Percentiles rank a stretch among this genome's conserved stretches.
phyloP scores from a whole-genome alignment of 2,329 filamentous ascomycete genomes.

The Apiospora pterosperma region DNA sequence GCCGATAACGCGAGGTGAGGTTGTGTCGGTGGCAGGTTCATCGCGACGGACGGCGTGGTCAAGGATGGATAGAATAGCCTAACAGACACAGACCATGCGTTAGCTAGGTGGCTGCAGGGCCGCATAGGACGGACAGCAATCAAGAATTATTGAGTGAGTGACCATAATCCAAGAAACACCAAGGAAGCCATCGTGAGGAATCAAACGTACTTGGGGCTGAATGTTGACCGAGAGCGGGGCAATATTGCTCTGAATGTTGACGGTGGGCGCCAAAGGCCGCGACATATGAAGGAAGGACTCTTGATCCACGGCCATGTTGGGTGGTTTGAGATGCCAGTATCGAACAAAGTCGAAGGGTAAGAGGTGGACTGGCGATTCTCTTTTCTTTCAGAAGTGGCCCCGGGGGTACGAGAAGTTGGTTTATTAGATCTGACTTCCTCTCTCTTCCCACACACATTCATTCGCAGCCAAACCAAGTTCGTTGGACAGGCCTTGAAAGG shows the following conservation, averaged over 20 bases:
- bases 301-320: slow-evolving; percentile 74
- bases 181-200: slow-evolving; percentile 5
- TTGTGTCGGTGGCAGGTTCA: slow-evolving; percentile 59
- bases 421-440: neutral
- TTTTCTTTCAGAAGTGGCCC: neutral
- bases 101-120: neutral
- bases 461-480: slow-evolving; percentile 1
- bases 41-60: slow-evolving; percentile 94
- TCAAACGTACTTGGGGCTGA: slow-evolving; percentile 77
- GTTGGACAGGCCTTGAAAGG: neutral
- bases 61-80: slow-evolving; percentile 74
- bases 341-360: neutral
- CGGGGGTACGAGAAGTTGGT: neutral
- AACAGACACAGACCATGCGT: neutral
- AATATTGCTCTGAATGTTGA: slow-evolving; percentile 79
- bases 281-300: slow-evolving; percentile 93
- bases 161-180: neutral
- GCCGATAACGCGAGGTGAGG: slow-evolving; percentile 90
- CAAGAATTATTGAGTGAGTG: neutral
- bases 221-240: slow-evolving; percentile 91
- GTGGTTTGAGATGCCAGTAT: slow-evolving; percentile 17
- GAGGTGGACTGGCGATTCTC: slow-evolving; percentile 6
- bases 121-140: neutral
- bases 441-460: neutral
- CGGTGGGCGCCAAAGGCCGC: slow-evolving; percentile 81